Evolutionary conservation across 345 rosid genomes (phyloP).

Genomic region (Geranium rotundifolium): DNA sequence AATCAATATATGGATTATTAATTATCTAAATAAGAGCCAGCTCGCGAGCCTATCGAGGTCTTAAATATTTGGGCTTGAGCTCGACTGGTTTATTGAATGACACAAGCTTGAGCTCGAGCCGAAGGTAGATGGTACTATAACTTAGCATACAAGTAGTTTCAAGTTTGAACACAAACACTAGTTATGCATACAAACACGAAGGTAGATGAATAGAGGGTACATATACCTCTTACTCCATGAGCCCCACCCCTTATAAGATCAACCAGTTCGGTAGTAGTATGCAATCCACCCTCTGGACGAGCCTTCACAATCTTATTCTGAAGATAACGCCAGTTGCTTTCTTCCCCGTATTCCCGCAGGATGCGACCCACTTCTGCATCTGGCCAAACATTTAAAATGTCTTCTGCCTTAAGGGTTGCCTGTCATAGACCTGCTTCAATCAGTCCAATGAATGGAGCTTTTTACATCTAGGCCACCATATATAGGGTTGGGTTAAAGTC

Average conservation of each 20-base stretch:
- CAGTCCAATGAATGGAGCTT: constrained; percentile 13
- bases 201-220: neutral
- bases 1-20: too few relatives aligned
- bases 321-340: constrained; percentile 63
- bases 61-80: too few relatives aligned
- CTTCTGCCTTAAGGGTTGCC: constrained; percentile 72
- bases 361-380: constrained; percentile 63
- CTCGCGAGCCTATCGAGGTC: too few relatives aligned
- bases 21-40: too few relatives aligned
- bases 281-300: constrained; percentile 62
- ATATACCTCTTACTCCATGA: constrained; percentile 46
- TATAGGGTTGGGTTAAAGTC: neutral
- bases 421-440: constrained; percentile 29
- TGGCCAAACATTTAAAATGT: constrained; percentile 83
- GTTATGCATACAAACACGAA: neutral
- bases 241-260: constrained; percentile 42
- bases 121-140: too few relatives aligned
- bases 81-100: too few relatives aligned
- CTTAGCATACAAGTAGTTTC: too few relatives aligned
- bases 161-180: neutral
- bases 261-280: constrained; percentile 67
- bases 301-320: constrained; percentile 60
- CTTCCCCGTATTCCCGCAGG: constrained; percentile 80
- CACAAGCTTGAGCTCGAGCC: too few relatives aligned
- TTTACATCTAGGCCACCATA: neutral